Conservation (phyloP, 176 grass and related monocot genomes). For the Cymbopogon citratus region DNA sequence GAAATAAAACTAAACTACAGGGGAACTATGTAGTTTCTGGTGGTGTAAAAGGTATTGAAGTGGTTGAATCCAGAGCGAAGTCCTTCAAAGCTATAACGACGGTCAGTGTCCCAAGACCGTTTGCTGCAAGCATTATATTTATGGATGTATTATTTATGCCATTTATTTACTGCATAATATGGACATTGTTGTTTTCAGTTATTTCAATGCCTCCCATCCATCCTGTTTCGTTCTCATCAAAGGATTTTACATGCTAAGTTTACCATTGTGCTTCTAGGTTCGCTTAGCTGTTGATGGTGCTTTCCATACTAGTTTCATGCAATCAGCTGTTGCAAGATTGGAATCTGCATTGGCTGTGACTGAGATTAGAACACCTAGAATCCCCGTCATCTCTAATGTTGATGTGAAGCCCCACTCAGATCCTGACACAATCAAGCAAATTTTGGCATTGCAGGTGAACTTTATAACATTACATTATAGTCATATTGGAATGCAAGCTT, state of each 20-base stretch:
- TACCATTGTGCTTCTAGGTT: conserved; percentile 45
- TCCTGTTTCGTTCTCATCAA: background rate
- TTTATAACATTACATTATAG: too few relatives aligned
- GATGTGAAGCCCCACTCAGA: conserved; percentile 78
- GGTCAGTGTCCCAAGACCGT: conserved; percentile 44
- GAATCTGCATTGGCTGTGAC: conserved; percentile 68
- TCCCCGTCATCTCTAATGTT: conserved; percentile 96
- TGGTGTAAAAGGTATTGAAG: conserved; percentile 93
- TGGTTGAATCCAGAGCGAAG: conserved; percentile 94
- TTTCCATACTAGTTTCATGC: conserved; percentile 94
- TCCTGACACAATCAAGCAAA: conserved; percentile 74
- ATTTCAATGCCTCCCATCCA: too few relatives aligned
- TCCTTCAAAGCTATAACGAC: conserved; percentile 98
- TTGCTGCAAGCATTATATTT: background rate
- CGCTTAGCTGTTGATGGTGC: conserved; percentile 80
- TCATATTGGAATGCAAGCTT: too few relatives aligned
- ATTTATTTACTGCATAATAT: too few relatives aligned
- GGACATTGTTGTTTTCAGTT: too few relatives aligned
- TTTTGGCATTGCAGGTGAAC: conserved; percentile 72
- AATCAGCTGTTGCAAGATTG: conserved; percentile 80
- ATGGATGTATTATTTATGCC: too few relatives aligned
- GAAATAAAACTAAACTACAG: conserved; percentile 31
- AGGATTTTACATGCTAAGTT: background rate
- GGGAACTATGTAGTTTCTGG: conserved; percentile 97
- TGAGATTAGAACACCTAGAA: conserved; percentile 69